Base-by-base conservation (phyloP, 352 stramenopile genomes). In the Globisporangium orthogonon region DNA sequence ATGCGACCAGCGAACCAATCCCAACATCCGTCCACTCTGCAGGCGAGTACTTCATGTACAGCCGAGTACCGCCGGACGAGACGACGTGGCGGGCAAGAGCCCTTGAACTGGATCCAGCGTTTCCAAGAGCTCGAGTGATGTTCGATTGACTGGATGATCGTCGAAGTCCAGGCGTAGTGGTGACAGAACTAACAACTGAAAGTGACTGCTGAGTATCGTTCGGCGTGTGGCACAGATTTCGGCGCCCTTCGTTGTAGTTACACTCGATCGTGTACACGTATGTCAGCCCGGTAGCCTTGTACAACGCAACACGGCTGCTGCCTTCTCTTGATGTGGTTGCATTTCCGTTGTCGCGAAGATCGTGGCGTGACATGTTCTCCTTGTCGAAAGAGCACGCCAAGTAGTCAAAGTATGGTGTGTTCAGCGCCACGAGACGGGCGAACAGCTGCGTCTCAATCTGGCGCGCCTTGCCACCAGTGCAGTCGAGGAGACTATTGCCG, bases 211-310 rank as follows among this genome's bases (percentile, higher is more conserved):
- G 33, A 5, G 9, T 7, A 37, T 28, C 55, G 41, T 65, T 51
- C 39, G 63, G 63, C 1, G 64, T 72, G 11, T 56, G 58, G 40
- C 68, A 69, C 33, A 74, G 56, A 61, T 70, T 69, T 23, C 66
- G 72, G 13, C 74, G 67, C 0, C 81, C 83, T 66, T 77, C 83
- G 64, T 96, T 95, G 74, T 97, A 97, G 66, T 97, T 97, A 68
- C 89, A 97, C 67, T 97, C 90, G 40, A 97, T 78, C 10, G 90
- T 97, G 70, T 97, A 97, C 47, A 91, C 83, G 58, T 85, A 80
- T 39, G 65, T 76, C n/a, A 86, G 65, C 29, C 73, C 76, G 3
- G 84, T 94, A n/a, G 75, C 75, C 17, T 63, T 71, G 57, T 80
- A 91, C 13, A 91, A 52, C 41, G 72, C 86, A 4, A 97, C 90